These are phyloP conservation scores for Colletotrichum tropicale DNA, from an alignment of 2,329 filamentous ascomycete genomes.

Conservation along the genomic window DNA sequence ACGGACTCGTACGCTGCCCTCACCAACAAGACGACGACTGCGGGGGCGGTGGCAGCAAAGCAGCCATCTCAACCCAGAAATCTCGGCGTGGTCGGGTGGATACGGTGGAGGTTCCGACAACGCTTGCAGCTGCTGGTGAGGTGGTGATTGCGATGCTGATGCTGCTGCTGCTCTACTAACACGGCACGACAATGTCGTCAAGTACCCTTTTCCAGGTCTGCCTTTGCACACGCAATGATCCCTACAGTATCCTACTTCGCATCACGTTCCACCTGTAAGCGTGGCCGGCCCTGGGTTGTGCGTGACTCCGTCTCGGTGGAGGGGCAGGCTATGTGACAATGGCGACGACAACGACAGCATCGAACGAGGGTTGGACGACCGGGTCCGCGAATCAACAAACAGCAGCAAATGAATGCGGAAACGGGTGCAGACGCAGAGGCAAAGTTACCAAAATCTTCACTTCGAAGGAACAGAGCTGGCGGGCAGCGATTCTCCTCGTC, in stretches of 20 bases:
- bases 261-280: not conserved
- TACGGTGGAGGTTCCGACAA: not conserved
- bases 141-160: not conserved
- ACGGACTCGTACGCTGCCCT: not conserved
- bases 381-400: not conserved
- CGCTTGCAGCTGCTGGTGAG: not conserved
- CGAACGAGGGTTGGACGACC: not conserved
- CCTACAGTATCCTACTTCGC: not conserved
- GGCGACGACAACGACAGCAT: not conserved
- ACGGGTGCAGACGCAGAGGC: not conserved
- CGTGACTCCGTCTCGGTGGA: constrained; percentile 6
- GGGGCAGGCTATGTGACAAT: not conserved
- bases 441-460: not conserved
- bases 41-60: not conserved
- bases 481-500: not conserved
- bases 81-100: not conserved
- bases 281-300: not conserved
- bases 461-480: not conserved
- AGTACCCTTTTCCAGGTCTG: not conserved
- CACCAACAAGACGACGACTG: not conserved
- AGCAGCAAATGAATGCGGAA: not conserved
- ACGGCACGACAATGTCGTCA: not conserved
- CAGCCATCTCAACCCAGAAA: not conserved
- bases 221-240: not conserved
- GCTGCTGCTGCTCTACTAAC: not conserved